Percentiles rank a stretch among this genome's conserved stretches.
Evolutionary conservation across 768 basidiomycete species (phyloP).

Genomic region (Pulveroboletus sp.): DNA sequence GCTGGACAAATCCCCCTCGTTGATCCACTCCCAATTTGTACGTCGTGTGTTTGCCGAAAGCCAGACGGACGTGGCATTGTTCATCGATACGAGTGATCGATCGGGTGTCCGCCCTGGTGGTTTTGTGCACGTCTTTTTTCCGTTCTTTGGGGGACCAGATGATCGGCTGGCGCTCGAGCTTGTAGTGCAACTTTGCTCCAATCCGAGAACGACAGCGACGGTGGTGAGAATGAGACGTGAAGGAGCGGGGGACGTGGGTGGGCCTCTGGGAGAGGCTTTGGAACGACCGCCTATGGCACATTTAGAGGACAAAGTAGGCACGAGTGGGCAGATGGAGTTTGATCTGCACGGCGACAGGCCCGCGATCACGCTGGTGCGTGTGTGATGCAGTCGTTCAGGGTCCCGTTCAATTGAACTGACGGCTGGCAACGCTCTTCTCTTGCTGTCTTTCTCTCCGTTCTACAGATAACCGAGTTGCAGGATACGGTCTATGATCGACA

Average conservation of each 20-base stretch:
- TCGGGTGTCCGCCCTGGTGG: constrained; percentile 23
- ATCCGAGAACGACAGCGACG: constrained; percentile 64
- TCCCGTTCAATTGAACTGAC: neutral
- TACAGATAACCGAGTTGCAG: constrained; percentile 38
- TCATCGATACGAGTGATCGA: constrained; percentile 60
- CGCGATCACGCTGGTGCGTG: constrained; percentile 8
- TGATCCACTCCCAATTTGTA: constrained; percentile 77
- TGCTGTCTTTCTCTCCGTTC: neutral
- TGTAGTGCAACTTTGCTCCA: constrained; percentile 77
- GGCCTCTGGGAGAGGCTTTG: constrained; percentile 1
- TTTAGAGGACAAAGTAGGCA: constrained; percentile 6
- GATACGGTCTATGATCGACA: constrained; percentile 70
- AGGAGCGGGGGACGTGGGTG: constrained; percentile 13
- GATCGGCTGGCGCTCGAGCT: constrained; percentile 84
- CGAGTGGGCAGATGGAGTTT: neutral
- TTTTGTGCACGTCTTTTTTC: constrained; percentile 69
- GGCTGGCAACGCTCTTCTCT: too few species aligned
- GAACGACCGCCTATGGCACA: constrained; percentile 25
- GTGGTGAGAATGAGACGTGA: constrained; percentile 64
- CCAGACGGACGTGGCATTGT: constrained; percentile 73
- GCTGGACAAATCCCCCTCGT: constrained; percentile 41
- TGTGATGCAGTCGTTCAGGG: neutral
- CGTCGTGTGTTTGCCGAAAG: constrained; percentile 73
- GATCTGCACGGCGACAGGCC: neutral
- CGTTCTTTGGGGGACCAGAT: constrained; percentile 94